Conservation (phyloP, 495 filamentous ascomycete genomes). For the Penicillium roqueforti region DNA sequence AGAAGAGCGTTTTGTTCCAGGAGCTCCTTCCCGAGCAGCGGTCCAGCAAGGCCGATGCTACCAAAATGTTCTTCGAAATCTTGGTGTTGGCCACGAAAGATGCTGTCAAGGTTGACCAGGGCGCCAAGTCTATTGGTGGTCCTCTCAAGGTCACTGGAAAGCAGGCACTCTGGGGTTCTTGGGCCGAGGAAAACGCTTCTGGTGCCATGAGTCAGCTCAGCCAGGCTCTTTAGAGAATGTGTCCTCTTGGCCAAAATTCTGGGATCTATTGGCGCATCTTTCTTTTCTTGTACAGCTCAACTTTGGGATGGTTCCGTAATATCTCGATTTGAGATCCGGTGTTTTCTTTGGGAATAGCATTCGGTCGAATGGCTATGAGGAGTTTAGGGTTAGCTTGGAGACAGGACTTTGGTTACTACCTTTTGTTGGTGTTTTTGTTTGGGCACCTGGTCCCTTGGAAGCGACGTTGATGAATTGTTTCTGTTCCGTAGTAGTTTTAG, state of each 20-base stretch:
- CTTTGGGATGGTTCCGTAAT: conserved; percentile 23
- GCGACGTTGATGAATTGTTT: conserved; percentile 9
- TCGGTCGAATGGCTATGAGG: conserved; percentile 20
- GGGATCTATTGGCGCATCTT: conserved; percentile 23
- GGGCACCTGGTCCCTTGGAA: conserved; percentile 11
- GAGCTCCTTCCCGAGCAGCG: conserved; percentile 77
- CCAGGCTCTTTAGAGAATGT: conserved; percentile 25
- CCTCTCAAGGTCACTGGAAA: conserved; percentile 79
- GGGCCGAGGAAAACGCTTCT: conserved; percentile 82
- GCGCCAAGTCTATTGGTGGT: conserved; percentile 64
- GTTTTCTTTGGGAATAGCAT: conserved; percentile 22
- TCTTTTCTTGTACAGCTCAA: conserved; percentile 34
- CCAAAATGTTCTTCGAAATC: conserved; percentile 98
- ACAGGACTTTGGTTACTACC: conserved; percentile 19
- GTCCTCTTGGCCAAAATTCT: conserved; percentile 6
- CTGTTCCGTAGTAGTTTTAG: conserved; percentile 18
- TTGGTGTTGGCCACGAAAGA: conserved; percentile 96
- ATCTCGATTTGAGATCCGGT: conserved; percentile 23
- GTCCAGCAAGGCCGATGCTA: conserved; percentile 81
- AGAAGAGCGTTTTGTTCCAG: conserved; percentile 83
- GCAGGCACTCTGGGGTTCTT: conserved; percentile 87
- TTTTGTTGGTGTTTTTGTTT: conserved; percentile 15
- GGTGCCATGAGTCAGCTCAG: conserved; percentile 42
- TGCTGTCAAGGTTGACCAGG: conserved; percentile 94
- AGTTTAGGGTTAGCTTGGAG: conserved; percentile 23